These are phyloP conservation scores for Brassica carinata DNA, from an alignment of 345 rosid species.

Conservation along the genomic window DNA sequence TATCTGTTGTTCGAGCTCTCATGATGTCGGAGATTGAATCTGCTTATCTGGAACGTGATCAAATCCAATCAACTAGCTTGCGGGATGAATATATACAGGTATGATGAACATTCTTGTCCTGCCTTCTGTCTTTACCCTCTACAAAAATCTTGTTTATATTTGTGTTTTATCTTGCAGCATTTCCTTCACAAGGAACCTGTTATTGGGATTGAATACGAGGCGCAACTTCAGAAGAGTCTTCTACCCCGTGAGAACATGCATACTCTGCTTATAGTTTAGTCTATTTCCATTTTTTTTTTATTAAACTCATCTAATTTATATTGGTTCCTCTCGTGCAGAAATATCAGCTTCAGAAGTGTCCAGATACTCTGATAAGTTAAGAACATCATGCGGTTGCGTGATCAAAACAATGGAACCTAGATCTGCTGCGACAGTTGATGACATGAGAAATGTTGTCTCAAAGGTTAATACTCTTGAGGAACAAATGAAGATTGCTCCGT, in stretches of 20 bases:
- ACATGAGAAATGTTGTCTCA: conserved; percentile 53
- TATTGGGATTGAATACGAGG: conserved; percentile 83
- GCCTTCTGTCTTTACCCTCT: conserved; percentile 10
- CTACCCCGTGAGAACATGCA: conserved; percentile 72
- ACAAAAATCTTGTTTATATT: background rate
- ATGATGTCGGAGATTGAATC: conserved; percentile 91
- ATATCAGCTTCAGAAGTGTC: conserved; percentile 81
- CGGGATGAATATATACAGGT: conserved; percentile 90
- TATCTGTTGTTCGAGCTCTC: conserved; percentile 76
- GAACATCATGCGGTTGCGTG: conserved; percentile 72
- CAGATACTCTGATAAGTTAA: conserved; percentile 71
- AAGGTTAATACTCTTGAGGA: conserved; percentile 66
- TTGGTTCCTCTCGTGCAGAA: conserved; percentile 47
- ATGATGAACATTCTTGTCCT: conserved; percentile 18
- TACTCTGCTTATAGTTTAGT: conserved; percentile 25
- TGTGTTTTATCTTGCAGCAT: conserved; percentile 50
- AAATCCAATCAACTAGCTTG: conserved; percentile 85
- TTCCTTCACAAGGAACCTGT: conserved; percentile 84
- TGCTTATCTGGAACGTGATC: conserved; percentile 94
- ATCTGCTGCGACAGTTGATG: conserved; percentile 66
- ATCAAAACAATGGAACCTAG: conserved; percentile 83
- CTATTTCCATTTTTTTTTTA: conserved; percentile 6
- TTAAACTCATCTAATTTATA: background rate
- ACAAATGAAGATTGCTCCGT: conserved; percentile 62
- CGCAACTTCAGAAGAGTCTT: conserved; percentile 86